Base-by-base conservation (phyloP, 2,329 filamentous ascomycete genomes). In the Ophiosphaerella korrae region DNA sequence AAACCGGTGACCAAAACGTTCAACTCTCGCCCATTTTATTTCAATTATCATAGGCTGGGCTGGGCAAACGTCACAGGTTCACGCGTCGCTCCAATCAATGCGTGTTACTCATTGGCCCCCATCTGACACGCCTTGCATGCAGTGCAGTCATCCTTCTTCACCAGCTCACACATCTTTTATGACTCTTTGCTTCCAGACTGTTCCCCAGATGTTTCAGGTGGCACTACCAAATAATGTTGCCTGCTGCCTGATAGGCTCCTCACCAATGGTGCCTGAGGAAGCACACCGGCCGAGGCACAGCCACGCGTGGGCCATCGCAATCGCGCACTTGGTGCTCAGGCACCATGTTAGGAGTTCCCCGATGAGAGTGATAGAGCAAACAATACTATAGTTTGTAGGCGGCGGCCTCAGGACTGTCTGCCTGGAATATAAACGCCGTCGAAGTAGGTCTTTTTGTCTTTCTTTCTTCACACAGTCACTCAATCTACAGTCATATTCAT, bases 361-460 rank as follows among this genome's bases (percentile, higher is more conserved):
- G 65, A 63, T 42, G 53, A 45, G 7, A 4, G 23, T 36, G 41
- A 58, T 45, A 64, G 58, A 39, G 21, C 16, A 13, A 13, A 64
- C 61, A 62, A 61, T 41, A 31, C 42, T 43, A 39, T 42, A 48
- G 46, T 39, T 33, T 26, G 12, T 45, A 53, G 54, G 49, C 46
- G 56, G 52, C 66, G 67, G 68, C 67, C 68, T 71, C 67, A 68
- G 61, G 31, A 11, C 7, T 55, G 56, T 64, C 61, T 70, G 67
- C 66, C 66, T 70, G 57, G 62, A 52, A 48, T 69, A 70, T 70
- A 70, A 64, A 65, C 48, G 47, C 46, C 26, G 24, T 45, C 38
- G 31, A 46, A 44, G 53, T 45, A 35, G 43, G 43, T 48, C 42
- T 35, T 36, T 16, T 42, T 42, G 37, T 53, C 55, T 56, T 56